Percentiles rank a stretch among this genome's conserved stretches.
Evolutionary conservation across 164 flowering plant genomes (phyloP).

Genomic region (Stephania cephalantha): DNA sequence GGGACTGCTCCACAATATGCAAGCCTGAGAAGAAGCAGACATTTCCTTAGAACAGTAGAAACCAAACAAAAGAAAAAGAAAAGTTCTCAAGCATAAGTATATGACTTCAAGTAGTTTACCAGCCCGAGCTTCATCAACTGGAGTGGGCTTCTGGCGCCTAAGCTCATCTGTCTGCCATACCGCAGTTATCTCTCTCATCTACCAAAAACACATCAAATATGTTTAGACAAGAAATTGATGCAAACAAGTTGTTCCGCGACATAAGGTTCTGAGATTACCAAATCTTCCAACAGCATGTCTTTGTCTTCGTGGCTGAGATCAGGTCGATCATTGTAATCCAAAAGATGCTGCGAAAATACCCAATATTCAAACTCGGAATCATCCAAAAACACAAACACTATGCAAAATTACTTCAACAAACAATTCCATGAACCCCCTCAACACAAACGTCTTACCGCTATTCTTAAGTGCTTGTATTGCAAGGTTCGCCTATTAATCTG

Average conservation of each 20-base stretch:
- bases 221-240: neutral
- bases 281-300: constrained; percentile 85
- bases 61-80: constrained; percentile 8
- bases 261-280: constrained; percentile 39
- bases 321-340: constrained; percentile 74
- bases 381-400: neutral
- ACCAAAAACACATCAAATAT: constrained; percentile 13
- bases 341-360: constrained; percentile 56
- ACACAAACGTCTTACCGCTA: constrained; percentile 51
- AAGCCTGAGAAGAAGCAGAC: constrained; percentile 43
- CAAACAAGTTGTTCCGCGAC: neutral
- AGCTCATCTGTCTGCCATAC: constrained; percentile 98
- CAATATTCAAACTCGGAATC: constrained; percentile 8
- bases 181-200: constrained; percentile 89
- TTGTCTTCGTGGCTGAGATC: constrained; percentile 80
- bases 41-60: neutral
- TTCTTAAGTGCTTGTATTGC: constrained; percentile 84
- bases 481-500: constrained; percentile 83
- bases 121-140: constrained; percentile 96
- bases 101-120: constrained; percentile 36
- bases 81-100: neutral
- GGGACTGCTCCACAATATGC: constrained; percentile 91
- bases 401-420: neutral
- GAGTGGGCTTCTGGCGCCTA: constrained; percentile 89
- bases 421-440: neutral